Percentiles rank a stretch among this genome's conserved stretches.
Conservation (phyloP, 2,329 filamentous ascomycete species). For the Colletotrichum sp. region DNA sequence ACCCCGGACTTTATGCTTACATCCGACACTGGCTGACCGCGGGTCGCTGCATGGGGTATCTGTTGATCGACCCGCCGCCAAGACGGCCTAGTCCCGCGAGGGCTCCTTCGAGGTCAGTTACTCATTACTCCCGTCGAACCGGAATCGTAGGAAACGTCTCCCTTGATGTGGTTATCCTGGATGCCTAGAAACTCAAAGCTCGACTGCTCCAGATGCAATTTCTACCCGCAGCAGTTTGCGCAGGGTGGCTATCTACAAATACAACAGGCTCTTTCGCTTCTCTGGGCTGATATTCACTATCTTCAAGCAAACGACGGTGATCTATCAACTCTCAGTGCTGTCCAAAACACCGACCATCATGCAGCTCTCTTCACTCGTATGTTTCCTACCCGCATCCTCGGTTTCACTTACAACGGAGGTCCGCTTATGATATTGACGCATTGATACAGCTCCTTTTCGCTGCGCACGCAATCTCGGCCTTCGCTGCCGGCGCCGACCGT, state of each 20-base stretch:
- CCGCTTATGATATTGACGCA: not conserved
- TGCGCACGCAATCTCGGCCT: not conserved
- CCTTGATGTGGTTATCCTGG: not conserved
- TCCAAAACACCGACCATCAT: not conserved
- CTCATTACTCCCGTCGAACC: not conserved
- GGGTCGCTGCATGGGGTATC: not conserved
- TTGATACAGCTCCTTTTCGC: not conserved
- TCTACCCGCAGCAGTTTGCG: not conserved
- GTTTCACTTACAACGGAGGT: rapidly evolving
- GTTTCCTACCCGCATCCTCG: not conserved
- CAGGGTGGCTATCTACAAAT: not conserved
- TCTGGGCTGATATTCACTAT: not conserved
- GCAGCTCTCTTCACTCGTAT: not conserved
- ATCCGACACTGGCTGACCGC: not conserved
- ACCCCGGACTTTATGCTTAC: not conserved
- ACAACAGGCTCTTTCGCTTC: not conserved
- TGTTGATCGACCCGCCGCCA: not conserved
- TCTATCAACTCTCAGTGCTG: not conserved
- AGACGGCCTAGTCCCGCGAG: not conserved
- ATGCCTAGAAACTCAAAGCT: not conserved
- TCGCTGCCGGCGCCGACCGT: not conserved
- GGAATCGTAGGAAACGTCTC: not conserved
- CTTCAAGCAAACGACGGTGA: not conserved
- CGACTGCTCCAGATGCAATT: not conserved
- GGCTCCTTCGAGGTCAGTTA: not conserved